These are phyloP conservation scores for Capsella bursapastoris DNA, from an alignment of 345 rosid genomes.

Conservation along the genomic window DNA sequence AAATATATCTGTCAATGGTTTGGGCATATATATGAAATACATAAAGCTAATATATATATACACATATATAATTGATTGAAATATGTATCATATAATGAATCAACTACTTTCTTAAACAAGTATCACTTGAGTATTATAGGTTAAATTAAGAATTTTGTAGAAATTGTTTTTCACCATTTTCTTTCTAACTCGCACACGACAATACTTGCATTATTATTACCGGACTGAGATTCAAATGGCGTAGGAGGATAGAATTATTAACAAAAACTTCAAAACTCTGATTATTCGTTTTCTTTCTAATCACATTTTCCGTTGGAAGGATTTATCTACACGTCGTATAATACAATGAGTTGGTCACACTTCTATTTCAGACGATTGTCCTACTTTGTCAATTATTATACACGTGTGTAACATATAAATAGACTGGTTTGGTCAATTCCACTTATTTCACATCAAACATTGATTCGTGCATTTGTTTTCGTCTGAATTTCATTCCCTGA, in stretches of 20 bases:
- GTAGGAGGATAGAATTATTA: neutral
- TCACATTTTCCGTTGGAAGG: constrained; percentile 5
- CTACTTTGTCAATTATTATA: constrained; percentile 26
- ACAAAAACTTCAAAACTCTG: neutral
- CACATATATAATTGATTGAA: neutral
- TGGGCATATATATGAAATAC: neutral
- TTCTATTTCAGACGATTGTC: constrained; percentile 23
- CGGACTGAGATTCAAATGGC: neutral
- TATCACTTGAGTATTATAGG: neutral
- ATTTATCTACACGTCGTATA: constrained; percentile 22
- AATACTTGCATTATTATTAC: neutral
- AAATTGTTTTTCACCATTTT: neutral
- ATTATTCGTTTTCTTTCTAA: neutral
- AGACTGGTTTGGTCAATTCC: constrained; percentile 22
- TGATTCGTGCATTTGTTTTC: constrained; percentile 22
- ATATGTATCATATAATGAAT: neutral
- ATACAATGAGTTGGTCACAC: constrained; percentile 39
- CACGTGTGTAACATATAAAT: constrained; percentile 11
- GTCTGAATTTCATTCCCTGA: neutral
- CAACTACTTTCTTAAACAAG: neutral
- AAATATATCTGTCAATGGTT: neutral
- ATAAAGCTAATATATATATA: neutral
- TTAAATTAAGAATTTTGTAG: neutral
- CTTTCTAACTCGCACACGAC: neutral
- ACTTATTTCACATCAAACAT: constrained; percentile 15